phyloP scores from a whole-genome alignment of 352 stramenopile genomes.

The Thalassiosira ordinaria region DNA sequence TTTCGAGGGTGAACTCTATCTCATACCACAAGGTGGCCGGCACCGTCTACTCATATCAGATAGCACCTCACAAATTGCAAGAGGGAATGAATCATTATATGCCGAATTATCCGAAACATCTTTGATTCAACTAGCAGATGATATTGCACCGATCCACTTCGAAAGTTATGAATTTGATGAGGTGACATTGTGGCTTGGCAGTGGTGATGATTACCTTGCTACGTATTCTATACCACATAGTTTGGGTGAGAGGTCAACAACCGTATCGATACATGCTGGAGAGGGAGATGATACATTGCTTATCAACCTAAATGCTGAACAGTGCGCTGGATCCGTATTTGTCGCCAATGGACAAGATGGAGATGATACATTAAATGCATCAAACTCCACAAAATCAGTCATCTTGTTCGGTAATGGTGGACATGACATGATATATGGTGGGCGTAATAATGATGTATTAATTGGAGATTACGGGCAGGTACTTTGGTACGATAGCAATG shows the following conservation, averaged over 20 bases:
- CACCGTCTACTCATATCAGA: constrained; percentile 62
- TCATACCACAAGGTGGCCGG: constrained; percentile 33
- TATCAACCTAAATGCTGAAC: constrained; percentile 27
- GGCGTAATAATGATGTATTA: constrained; percentile 42
- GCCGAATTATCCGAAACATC: constrained; percentile 34
- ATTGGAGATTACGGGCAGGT: constrained; percentile 62
- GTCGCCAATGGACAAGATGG: constrained; percentile 54
- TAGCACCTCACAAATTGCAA: constrained; percentile 34
- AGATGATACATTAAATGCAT: constrained; percentile 54
- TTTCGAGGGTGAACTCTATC: constrained; percentile 42
- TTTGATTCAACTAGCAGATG: constrained; percentile 41
- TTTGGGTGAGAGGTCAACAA: constrained; percentile 18
- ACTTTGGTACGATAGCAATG: constrained; percentile 33
- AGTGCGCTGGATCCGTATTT: constrained; percentile 35
- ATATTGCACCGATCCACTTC: constrained; percentile 57
- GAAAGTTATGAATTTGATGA: constrained; percentile 41
- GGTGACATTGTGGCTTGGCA: constrained; percentile 53
- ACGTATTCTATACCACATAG: constrained; percentile 39
- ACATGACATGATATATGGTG: constrained; percentile 46
- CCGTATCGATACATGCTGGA: constrained; percentile 51
- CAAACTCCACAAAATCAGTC: constrained; percentile 38
- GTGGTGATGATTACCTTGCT: constrained; percentile 31
- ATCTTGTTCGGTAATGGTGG: constrained; percentile 64
- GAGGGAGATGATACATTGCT: constrained; percentile 47
- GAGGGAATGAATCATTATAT: constrained; percentile 19